Evolutionary conservation across 768 basidiomycete species (phyloP).

Genomic region (Rhodosporidiobolus odoratus): DNA sequence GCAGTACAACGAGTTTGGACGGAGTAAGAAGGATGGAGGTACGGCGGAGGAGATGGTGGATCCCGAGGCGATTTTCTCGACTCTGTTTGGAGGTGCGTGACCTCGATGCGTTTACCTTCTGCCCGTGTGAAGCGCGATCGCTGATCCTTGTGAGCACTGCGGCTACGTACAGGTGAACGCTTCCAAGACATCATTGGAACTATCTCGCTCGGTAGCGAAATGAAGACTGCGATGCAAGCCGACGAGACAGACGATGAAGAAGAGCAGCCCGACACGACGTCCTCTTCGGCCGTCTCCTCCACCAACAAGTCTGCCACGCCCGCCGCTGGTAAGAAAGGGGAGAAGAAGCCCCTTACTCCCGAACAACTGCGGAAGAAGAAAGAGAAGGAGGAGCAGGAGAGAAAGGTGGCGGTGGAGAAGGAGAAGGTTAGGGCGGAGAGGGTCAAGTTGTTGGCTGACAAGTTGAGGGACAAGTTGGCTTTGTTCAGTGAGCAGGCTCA

Average conservation of each 20-base stretch:
- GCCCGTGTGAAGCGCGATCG: fast-evolving
- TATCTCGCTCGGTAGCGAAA: conserved; percentile 79
- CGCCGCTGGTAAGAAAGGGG: conserved; percentile 44
- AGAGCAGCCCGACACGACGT: neutral
- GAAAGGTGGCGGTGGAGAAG: conserved; percentile 54
- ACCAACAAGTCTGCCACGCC: conserved; percentile 4
- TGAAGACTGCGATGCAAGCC: conserved; percentile 88
- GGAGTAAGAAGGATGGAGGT: conserved; percentile 63
- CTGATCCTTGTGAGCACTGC: neutral
- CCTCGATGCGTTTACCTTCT: neutral
- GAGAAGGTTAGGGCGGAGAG: conserved; percentile 71
- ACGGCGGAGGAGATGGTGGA: conserved; percentile 83
- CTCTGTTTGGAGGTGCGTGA: conserved; percentile 73
- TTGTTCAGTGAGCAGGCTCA: conserved; percentile 69
- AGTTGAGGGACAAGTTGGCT: conserved; percentile 71
- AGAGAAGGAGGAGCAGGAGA: conserved; percentile 50
- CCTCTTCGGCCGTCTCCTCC: neutral
- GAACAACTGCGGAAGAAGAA: conserved; percentile 60
- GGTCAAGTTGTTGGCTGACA: conserved; percentile 67
- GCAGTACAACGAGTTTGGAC: conserved; percentile 76
- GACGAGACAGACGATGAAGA: conserved; percentile 55
- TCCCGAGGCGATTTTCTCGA: conserved; percentile 57
- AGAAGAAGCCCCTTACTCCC: conserved; percentile 46
- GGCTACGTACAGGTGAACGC: conserved; percentile 6
- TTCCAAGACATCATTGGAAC: conserved; percentile 73